A percentile compares a stretch with the other conserved stretches of the same genome.
Conservation (phyloP, 1,139 yeast genomes). For the Magnusiomyces tetraspermus region DNA sequence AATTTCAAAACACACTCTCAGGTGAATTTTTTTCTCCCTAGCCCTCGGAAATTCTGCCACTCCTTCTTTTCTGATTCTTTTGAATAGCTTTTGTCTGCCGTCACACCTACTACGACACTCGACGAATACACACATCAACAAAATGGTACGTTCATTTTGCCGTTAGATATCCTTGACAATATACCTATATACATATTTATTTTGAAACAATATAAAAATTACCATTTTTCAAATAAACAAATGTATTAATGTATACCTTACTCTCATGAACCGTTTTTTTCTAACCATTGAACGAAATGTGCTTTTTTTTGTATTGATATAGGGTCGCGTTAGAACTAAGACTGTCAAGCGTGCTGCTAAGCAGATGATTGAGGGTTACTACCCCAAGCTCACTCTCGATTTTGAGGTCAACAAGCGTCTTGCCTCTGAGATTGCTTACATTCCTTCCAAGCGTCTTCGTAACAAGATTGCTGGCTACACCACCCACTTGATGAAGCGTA, state of each 20-base stretch:
- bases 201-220: neutral
- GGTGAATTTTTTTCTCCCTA: neutral
- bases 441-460: slow-evolving; percentile 99
- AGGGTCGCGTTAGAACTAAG: slow-evolving; percentile 54
- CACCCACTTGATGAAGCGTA: slow-evolving; percentile 99
- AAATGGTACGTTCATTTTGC: slow-evolving; percentile 5
- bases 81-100: slow-evolving; percentile 1
- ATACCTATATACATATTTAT: neutral
- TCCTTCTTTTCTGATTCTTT: slow-evolving; percentile 2
- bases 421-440: slow-evolving; percentile 96
- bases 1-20: neutral
- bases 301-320: too few species aligned
- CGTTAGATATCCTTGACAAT: neutral
- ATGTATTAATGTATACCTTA: neutral
- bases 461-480: slow-evolving; percentile 99
- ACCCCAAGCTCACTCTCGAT: slow-evolving; percentile 99
- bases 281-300: too few species aligned
- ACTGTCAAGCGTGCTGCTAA: slow-evolving; percentile 99
- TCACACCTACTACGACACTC: slow-evolving; percentile 2
- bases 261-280: too few species aligned
- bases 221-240: neutral
- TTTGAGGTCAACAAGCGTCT: slow-evolving; percentile 99
- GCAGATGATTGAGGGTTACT: slow-evolving; percentile 99
- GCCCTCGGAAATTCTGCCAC: neutral
- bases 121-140: slow-evolving; percentile 6